phyloP scores from a whole-genome alignment of 495 filamentous ascomycete genomes.

The Astrothelium subdiscretum region DNA sequence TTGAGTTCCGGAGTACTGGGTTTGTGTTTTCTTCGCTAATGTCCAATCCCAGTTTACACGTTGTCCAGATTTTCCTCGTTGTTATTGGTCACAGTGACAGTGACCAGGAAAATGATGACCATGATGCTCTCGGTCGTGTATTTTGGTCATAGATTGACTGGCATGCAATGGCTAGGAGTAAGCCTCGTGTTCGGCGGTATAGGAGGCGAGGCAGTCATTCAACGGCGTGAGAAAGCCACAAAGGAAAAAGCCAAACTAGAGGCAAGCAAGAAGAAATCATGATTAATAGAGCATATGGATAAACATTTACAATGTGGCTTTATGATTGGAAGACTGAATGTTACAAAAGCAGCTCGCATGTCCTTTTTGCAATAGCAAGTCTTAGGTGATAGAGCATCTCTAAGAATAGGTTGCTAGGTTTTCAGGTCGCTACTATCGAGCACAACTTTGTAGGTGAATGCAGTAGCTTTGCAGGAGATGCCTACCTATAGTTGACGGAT shows the following conservation, averaged over 20 bases:
- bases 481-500: background rate
- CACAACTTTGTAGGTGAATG: background rate
- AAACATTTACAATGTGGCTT: background rate
- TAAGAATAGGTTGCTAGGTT: background rate
- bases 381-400: background rate
- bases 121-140: constrained; percentile 93
- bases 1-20: background rate
- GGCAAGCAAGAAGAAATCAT: constrained; percentile 31
- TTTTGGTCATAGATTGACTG: constrained; percentile 77
- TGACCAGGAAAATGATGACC: constrained; percentile 96
- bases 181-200: constrained; percentile 89
- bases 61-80: constrained; percentile 82
- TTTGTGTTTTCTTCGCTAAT: background rate
- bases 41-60: constrained; percentile 56
- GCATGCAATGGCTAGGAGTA: constrained; percentile 88
- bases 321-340: background rate
- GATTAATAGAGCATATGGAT: background rate
- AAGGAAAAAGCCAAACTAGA: constrained; percentile 59
- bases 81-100: constrained; percentile 89
- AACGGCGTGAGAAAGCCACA: constrained; percentile 68
- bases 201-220: constrained; percentile 76
- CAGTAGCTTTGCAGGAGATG: background rate
- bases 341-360: background rate
- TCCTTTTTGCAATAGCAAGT: background rate
- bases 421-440: background rate